Evolutionary conservation across 768 basidiomycete genomes (phyloP), one percentile per base, ranked within the genome.

Genomic region (Daedaleopsis nitida): DNA sequence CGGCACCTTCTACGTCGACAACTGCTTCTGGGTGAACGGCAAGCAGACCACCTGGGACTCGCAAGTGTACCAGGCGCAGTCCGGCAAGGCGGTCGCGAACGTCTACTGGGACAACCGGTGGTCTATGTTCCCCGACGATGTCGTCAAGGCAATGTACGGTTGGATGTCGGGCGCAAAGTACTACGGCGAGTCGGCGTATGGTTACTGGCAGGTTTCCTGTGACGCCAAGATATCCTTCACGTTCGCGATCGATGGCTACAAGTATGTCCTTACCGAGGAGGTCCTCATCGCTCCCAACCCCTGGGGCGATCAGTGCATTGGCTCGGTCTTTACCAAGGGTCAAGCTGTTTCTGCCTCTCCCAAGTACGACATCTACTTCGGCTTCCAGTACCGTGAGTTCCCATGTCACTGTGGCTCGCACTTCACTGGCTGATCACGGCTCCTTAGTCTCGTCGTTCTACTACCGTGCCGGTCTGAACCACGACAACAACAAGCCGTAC

Each of bases 271-370:
- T 34, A 37, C 9, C 42, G 19, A 54, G 54, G 55, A 52, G 34
- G 48, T 55, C 5, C 62, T 64, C 49, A 38, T 64, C 11, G 58
- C 58, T 35, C 53, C 53, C 23, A 64, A 64, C 58, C 62, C 62
- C 23, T 59, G 58, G 58, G 62, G 62, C 35, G 58, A 57, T 42
- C 58, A 64, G 62, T 64, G 62, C 58, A 59, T 64, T 16, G 62
- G 62, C 34, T 43, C 62, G 32, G 38, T 63, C 53, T 59, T 64
- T 54, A 56, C 53, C 21, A 21, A 19, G n/a, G 62, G 62, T 37
- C 47, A 56, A 21, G 42, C 62, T 1, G 24, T 45, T 19, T 24
- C 52, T 9, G 52, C 57, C 16, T n/a, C 23, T 13, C 52, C 58
- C 38, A 27, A 43, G 13, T 59, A 39, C 21, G 62, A 64, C 32